phyloP scores from a whole-genome alignment of 495 filamentous ascomycete species.

The Saxophila tyrrhenica region DNA sequence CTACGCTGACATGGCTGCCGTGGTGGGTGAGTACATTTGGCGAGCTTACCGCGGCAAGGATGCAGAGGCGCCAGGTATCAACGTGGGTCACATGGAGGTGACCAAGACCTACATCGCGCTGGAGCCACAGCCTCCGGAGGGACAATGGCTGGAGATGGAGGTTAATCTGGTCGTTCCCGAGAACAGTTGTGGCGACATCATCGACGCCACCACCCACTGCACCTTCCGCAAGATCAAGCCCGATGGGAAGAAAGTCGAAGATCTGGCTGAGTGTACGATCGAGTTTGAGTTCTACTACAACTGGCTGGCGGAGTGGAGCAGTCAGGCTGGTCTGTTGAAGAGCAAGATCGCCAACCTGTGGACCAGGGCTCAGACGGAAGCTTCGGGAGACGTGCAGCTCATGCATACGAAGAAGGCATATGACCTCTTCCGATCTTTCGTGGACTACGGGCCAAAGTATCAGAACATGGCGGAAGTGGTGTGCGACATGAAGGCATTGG shows the following conservation, averaged over 20 bases:
- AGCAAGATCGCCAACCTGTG: constrained; percentile 26
- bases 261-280: constrained; percentile 28
- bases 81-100: constrained; percentile 30
- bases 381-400: constrained; percentile 25
- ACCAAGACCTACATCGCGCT: constrained; percentile 27
- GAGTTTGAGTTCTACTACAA: constrained; percentile 27
- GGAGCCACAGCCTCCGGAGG: constrained; percentile 22
- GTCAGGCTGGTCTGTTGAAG: constrained; percentile 37
- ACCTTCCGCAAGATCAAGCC: constrained; percentile 29
- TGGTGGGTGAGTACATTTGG: constrained; percentile 33
- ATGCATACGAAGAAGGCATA: constrained; percentile 33
- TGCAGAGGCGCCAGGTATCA: constrained; percentile 32
- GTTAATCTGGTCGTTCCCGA: constrained; percentile 26
- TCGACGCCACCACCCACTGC: constrained; percentile 6
- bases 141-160: constrained; percentile 31
- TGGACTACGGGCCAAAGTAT: constrained; percentile 32
- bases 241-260: constrained; percentile 25
- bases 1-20: constrained; percentile 39
- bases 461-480: constrained; percentile 34
- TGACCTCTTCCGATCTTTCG: constrained; percentile 33
- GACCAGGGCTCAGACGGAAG: constrained; percentile 25
- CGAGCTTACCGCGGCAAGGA: constrained; percentile 26
- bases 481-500: constrained; percentile 30
- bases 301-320: constrained; percentile 32
- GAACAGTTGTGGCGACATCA: background rate